Conservation (phyloP, 257 asterid species). For the Petunia secreta region DNA sequence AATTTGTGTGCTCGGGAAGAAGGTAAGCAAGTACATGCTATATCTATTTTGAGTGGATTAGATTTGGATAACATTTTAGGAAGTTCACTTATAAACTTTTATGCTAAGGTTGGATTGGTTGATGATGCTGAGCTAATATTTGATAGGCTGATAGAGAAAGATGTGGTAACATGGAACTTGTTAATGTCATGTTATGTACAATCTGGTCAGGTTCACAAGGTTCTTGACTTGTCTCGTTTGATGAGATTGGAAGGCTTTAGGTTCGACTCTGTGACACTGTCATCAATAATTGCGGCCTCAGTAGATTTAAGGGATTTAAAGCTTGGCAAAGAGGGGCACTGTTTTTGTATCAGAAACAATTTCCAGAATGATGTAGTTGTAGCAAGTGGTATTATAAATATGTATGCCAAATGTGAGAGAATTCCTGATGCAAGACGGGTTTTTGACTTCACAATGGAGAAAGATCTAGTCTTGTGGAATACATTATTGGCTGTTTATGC, state of each 20-base stretch:
- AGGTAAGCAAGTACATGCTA: slow-evolving; percentile 43
- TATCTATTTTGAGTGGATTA: slow-evolving; percentile 29
- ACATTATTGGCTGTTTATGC: slow-evolving; percentile 38
- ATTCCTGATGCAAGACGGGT: slow-evolving; percentile 34
- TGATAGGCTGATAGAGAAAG: slow-evolving; percentile 33
- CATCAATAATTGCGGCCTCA: slow-evolving; percentile 34
- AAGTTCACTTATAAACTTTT: slow-evolving; percentile 37
- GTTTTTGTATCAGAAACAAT: slow-evolving; percentile 35
- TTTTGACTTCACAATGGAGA: slow-evolving; percentile 32
- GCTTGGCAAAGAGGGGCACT: slow-evolving; percentile 40
- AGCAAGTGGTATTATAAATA: slow-evolving; percentile 32
- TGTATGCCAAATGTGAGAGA: slow-evolving; percentile 42
- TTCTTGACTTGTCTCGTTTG: slow-evolving; percentile 30
- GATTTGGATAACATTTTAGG: slow-evolving; percentile 37
- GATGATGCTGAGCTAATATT: slow-evolving; percentile 38
- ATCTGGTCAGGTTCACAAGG: slow-evolving; percentile 27
- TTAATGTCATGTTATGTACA: slow-evolving; percentile 35
- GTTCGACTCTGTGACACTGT: slow-evolving; percentile 35
- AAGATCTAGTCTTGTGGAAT: slow-evolving; percentile 42
- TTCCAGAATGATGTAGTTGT: slow-evolving; percentile 29
- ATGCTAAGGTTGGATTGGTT: slow-evolving; percentile 41
- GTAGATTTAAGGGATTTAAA: slow-evolving; percentile 33
- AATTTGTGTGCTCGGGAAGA: slow-evolving; percentile 36
- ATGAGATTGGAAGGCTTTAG: slow-evolving; percentile 36
- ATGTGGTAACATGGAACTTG: slow-evolving; percentile 43